Evolutionary conservation across 495 filamentous ascomycete genomes (phyloP), one percentile per base, ranked within the genome.

Genomic region (Haplographium delicatum): DNA sequence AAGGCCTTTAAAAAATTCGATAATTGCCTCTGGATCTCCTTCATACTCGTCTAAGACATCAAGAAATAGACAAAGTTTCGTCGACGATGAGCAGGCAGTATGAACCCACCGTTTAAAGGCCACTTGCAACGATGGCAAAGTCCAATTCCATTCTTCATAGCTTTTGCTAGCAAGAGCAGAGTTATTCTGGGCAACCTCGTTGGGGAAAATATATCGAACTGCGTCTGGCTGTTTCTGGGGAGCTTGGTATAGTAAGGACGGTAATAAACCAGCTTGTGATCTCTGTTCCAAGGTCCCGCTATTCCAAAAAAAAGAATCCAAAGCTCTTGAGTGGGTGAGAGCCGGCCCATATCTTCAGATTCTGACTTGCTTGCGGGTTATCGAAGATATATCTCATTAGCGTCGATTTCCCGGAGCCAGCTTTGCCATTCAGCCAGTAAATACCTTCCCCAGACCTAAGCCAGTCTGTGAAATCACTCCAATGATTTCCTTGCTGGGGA

Each of bases 41-140:
- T n/a, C n/a, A n/a, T 64, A 65, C 40, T 68, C 67, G 28, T 69
- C 66, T 18, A 72, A 52, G 1, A 59, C 67, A 43, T 70, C 67
- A 11, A 69, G 58, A 31, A 65, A 62, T n/a, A 62, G 37, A 39
- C 46, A 54, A 50, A 59, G n/a, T 20, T 28, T 58, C 5, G 7
- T 31, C 28, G 28, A 31, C 28, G 28, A 31, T 7, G 7, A 27
- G 4, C 24, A 28, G 11, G 4, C 6, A 25, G 20, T 13, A 5
- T 38, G 1, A 19, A 20, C 11, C 4, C 46, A 20, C 4, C 16
- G 7, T 10, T 51, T 20, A 5, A 51, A 47, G 3, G 42, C 42
- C 4, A 5, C 2, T 15, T 37, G 11, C 4, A 57, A 26, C 16
- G 16, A 10, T 37, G 33, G 9, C 15, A 49, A 18, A 3, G 19